Evolutionary conservation across 2,329 filamentous ascomycete species (phyloP).

Genomic region (Paraconiothyrium sp.): DNA sequence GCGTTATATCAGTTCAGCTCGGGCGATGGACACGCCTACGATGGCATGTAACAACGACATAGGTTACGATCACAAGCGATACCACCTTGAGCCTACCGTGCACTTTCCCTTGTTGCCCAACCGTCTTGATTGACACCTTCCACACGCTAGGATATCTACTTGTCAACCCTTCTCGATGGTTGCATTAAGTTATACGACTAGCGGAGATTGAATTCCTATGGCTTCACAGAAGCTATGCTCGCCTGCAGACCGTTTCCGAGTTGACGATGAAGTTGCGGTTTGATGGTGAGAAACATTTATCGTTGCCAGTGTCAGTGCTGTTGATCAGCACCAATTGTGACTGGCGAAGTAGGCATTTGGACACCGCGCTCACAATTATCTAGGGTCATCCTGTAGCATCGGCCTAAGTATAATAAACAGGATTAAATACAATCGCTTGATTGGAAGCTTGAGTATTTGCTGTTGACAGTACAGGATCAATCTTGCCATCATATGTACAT

Average conservation of each 20-base stretch:
- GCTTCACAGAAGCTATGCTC: constrained; percentile 65
- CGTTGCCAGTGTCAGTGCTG: neutral
- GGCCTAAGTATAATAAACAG: neutral
- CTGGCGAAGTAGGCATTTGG: neutral
- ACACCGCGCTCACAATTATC: neutral
- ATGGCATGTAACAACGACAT: constrained; percentile 44
- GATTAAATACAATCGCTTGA: neutral
- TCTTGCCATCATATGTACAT: neutral
- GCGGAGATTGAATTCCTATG: constrained; percentile 77
- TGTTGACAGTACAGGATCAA: neutral
- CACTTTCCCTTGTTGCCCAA: constrained; percentile 34
- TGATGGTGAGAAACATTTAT: constrained; percentile 82
- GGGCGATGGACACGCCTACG: constrained; percentile 48
- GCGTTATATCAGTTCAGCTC: constrained; percentile 50
- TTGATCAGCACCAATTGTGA: neutral
- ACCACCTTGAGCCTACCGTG: constrained; percentile 25
- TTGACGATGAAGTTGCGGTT: constrained; percentile 75
- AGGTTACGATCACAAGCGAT: constrained; percentile 40
- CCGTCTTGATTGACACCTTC: constrained; percentile 27
- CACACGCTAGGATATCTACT: constrained; percentile 86
- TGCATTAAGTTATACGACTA: constrained; percentile 89
- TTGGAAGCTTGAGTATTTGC: neutral
- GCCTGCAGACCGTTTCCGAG: constrained; percentile 82
- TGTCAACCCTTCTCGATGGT: constrained; percentile 76
- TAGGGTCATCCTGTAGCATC: neutral